Base-by-base conservation (phyloP, 2,329 filamentous ascomycete species). In the Eutypa lata region DNA sequence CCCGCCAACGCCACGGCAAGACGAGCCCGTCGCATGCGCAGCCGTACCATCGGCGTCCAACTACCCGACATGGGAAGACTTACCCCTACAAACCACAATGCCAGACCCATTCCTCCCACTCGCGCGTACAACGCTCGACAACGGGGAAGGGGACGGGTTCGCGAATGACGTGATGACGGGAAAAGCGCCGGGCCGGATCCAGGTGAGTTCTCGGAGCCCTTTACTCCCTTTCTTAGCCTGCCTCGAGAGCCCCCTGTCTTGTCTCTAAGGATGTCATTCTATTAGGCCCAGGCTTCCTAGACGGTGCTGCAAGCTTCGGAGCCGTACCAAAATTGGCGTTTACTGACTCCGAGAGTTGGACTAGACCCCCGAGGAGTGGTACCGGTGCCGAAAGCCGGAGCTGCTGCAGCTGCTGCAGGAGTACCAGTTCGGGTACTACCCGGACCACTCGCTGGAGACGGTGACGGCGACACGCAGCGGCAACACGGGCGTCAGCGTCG, bases 361-460 rank as follows among this genome's bases (percentile, higher is more conserved):
- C n/a, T n/a, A n/a, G 56, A 74, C 73, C 21, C 69, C 66, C 40
- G 75, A 77, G 38, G 74, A 79, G 56, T 79, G 76, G 76, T 74
- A 73, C 57, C 61, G 67, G 44, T 80, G 76, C 60, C 74, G 76
- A 3, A 75, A 75, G 59, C 77, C 76, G 0, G 76, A 79, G 65
- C 76, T 80, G 49, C n/a, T 79, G 38, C 68, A 72, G 53, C 61
- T 79, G 57, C 65, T 80, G 19, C 76, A 79, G 56, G 73, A 79
- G 54, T 79, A 79, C 64, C 76, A 79, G 63, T 79, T 71, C 57
- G 76, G 76, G 8, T 78, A 76, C 63, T 79, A 79, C 59, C 76
- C 76, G 0, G 75, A 80, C 58, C 76, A 76, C 55, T 65, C 67
- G 3, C 65, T 67, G 33, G 77, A 79, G 53, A 77, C 68, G 3